These are phyloP conservation scores for Leishmania gerbilli DNA, from an alignment of 208 protist genomes.

Conservation along the genomic window DNA sequence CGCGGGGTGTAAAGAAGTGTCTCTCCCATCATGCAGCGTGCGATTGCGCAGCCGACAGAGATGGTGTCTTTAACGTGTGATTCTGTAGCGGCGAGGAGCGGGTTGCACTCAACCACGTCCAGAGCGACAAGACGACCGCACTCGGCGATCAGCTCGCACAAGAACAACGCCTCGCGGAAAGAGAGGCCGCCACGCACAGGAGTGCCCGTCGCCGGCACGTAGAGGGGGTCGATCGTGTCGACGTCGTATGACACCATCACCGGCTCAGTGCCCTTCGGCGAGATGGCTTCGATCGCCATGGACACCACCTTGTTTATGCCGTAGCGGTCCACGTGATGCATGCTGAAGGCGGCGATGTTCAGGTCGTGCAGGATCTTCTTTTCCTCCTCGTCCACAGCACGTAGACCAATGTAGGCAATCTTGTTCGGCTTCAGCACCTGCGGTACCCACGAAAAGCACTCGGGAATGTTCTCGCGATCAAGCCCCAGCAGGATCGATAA, in stretches of 20 bases:
- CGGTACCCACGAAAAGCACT: slow-evolving; percentile 41
- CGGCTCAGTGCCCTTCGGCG: slow-evolving; percentile 45
- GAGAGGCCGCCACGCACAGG: slow-evolving; percentile 56
- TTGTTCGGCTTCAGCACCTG: slow-evolving; percentile 49
- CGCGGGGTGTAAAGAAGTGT: slow-evolving; percentile 37
- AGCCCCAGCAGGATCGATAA: slow-evolving; percentile 58
- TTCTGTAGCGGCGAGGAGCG: slow-evolving; percentile 39
- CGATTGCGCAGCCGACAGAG: slow-evolving; percentile 43
- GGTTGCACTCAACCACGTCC: slow-evolving; percentile 77
- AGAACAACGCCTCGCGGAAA: slow-evolving; percentile 51
- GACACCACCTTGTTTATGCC: slow-evolving; percentile 58
- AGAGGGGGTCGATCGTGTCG: slow-evolving; percentile 64
- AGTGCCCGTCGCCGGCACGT: slow-evolving; percentile 60
- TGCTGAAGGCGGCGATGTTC: slow-evolving; percentile 59
- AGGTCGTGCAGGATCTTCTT: slow-evolving; percentile 53
- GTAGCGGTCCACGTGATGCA: slow-evolving; percentile 59
- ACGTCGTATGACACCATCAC: slow-evolving; percentile 72
- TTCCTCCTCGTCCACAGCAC: slow-evolving; percentile 68
- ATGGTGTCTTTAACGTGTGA: slow-evolving; percentile 44
- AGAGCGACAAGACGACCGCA: slow-evolving; percentile 51
- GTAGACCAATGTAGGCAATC: slow-evolving; percentile 68
- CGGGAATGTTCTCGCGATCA: slow-evolving; percentile 44
- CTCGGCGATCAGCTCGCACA: slow-evolving; percentile 47
- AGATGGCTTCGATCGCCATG: slow-evolving; percentile 52
- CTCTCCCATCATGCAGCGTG: slow-evolving; percentile 48